Evolutionary conservation across 768 basidiomycete genomes (phyloP).

Genomic region (Lactarius tabidus): DNA sequence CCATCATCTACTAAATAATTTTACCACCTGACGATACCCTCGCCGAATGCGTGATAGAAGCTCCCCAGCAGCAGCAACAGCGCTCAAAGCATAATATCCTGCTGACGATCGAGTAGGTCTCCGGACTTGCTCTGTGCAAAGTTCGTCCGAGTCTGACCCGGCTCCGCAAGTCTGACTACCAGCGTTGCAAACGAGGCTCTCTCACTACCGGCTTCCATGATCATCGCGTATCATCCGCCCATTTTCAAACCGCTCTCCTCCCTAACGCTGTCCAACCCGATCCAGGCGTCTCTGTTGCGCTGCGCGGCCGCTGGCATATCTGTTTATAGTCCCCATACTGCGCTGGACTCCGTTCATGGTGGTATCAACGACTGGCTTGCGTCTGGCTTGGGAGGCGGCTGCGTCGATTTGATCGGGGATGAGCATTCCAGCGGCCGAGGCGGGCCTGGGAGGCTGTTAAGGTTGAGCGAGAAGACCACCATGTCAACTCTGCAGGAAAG

Average conservation of each 20-base stretch:
- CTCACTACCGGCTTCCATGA: conserved; percentile 53
- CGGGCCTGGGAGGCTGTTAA: conserved; percentile 27
- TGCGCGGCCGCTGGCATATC: conserved; percentile 82
- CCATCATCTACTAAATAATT: neutral
- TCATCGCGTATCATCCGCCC: conserved; percentile 82
- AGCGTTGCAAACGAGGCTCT: conserved; percentile 69
- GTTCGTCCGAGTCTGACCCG: conserved; percentile 7
- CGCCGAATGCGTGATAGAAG: conserved; percentile 30
- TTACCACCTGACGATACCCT: neutral
- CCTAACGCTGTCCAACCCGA: conserved; percentile 69
- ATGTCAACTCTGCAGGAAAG: conserved; percentile 37
- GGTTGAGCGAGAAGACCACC: conserved; percentile 19
- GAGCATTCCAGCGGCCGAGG: conserved; percentile 33
- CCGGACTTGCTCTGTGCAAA: neutral
- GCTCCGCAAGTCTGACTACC: conserved; percentile 56
- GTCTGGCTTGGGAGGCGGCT: conserved; percentile 30
- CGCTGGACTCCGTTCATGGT: conserved; percentile 76
- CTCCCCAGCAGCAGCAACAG: conserved; percentile 33
- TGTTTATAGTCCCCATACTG: conserved; percentile 84
- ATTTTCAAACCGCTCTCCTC: conserved; percentile 75
- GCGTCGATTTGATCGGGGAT: conserved; percentile 40
- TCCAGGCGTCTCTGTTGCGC: conserved; percentile 75
- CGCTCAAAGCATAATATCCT: conserved; percentile 34
- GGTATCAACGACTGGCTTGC: conserved; percentile 93
- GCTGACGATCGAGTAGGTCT: conserved; percentile 42